Base-by-base conservation (phyloP, 805 yeast genomes). In the Tetrapisispora fleetii region DNA sequence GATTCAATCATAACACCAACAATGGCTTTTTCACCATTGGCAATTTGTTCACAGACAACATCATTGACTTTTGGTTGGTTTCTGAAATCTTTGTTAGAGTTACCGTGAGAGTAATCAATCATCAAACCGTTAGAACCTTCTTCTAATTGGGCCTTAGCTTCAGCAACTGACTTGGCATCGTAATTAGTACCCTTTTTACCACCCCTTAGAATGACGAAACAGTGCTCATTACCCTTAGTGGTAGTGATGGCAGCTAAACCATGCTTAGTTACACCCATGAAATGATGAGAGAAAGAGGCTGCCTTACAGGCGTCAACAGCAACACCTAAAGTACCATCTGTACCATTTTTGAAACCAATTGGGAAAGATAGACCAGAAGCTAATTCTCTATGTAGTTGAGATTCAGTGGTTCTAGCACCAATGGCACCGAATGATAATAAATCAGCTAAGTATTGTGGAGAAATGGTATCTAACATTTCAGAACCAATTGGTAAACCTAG, bases 351-450 rank as follows among this genome's bases (percentile, higher is more conserved):
- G 83, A 91, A 91, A 47, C 99, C 99, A 51, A 91, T 88, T 40
- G 99, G 99, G 88, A 93, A 91, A 3, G 96, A 86, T 43, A 93
- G 74, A 32, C 98, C 99, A 0, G 97, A 89, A 3, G 98, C 96
- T 57, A 91, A 78, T 69, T 91, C 99, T 68, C 99, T 83, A 69
- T 91, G 99, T 48, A 91, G 79, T 73, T 91, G 99, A 37, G 96
- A 89, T 73, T 91, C 99, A 37, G 99, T 91, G 42, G 99, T 91
- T 76, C 99, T 84, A 37, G 99, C 99, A 61, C 99, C 99, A 67
- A 91, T 90, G 44, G 99, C 99, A 62, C 99, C 99, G 47, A 93
- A 79, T 24, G 96, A 85, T 77, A 91, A 84, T 57, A 91, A 79
- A 68, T 91, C 99, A 45, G 93, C 80, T 60, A 91, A 76, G 71